These are phyloP conservation scores for Lactarius indigo DNA, from an alignment of 768 basidiomycete species.

Conservation along the genomic window DNA sequence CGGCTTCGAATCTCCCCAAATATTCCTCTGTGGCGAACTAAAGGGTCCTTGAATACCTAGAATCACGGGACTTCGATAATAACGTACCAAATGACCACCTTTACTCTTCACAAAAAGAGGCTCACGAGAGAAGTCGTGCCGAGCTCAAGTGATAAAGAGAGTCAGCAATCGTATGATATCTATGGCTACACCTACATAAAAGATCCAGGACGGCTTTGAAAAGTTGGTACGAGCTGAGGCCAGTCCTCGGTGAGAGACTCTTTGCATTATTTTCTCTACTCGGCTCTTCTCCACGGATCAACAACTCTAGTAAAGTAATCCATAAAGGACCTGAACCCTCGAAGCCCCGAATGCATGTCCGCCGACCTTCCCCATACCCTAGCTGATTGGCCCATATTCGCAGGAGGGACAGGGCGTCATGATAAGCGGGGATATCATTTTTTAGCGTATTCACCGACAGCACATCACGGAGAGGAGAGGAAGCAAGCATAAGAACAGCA, in stretches of 20 bases:
- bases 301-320: constrained; percentile 54
- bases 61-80: not conserved
- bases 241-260: constrained; percentile 65
- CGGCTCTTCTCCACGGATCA: constrained; percentile 67
- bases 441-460: constrained; percentile 45
- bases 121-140: constrained; percentile 59
- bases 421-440: constrained; percentile 53
- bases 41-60: constrained; percentile 3
- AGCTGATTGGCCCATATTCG: constrained; percentile 89
- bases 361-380: constrained; percentile 61
- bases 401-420: constrained; percentile 72
- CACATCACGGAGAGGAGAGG: constrained; percentile 46
- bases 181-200: constrained; percentile 53
- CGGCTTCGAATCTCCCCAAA: constrained; percentile 43
- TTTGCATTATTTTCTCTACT: constrained; percentile 29
- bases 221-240: constrained; percentile 87
- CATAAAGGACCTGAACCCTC: constrained; percentile 67
- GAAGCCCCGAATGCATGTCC: constrained; percentile 64
- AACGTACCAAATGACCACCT: constrained; percentile 52
- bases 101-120: constrained; percentile 56
- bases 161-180: not conserved
- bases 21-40: constrained; percentile 65
- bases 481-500: constrained; percentile 56
- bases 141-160: constrained; percentile 48
- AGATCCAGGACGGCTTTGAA: constrained; percentile 84